A percentile compares a stretch with the other conserved stretches of the same genome.
Conservation (phyloP, 1,139 yeast species). For the Yamadazyma trypodendri region DNA sequence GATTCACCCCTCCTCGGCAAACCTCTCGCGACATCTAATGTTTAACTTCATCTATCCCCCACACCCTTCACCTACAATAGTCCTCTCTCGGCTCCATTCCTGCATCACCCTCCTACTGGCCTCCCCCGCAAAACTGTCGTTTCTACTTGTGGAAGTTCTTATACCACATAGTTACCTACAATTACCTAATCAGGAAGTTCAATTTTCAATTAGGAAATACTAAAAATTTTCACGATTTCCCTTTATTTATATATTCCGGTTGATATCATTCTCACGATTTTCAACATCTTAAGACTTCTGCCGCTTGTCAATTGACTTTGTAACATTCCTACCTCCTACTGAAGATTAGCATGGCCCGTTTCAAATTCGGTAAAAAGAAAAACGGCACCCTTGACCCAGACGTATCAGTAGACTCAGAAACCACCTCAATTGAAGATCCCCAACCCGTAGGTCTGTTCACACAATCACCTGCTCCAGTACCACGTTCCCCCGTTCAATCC, state of each 20-base stretch:
- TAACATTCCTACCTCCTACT: too few relatives aligned
- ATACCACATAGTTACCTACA: neutral
- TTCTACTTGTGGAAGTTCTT: neutral
- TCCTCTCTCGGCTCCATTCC: too few relatives aligned
- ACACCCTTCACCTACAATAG: too few relatives aligned
- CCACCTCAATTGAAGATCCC: neutral
- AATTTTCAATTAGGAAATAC: constrained; percentile 3
- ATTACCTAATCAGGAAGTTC: constrained; percentile 9
- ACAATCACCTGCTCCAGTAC: too few relatives aligned
- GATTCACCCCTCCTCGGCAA: too few relatives aligned
- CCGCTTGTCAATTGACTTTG: neutral
- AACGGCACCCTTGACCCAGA: constrained; percentile 12
- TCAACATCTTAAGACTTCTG: too few relatives aligned
- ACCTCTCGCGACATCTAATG: too few relatives aligned
- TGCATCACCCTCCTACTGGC: too few relatives aligned
- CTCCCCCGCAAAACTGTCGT: neutral
- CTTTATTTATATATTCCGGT: constrained; percentile 1
- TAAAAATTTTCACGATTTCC: constrained; percentile 1
- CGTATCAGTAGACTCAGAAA: constrained; percentile 9
- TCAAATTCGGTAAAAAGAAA: constrained; percentile 16
- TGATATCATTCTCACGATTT: neutral
- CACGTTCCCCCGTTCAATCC: neutral
- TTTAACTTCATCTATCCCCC: too few relatives aligned
- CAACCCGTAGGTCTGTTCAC: too few relatives aligned
- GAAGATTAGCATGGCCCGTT: too few relatives aligned